Conservation (phyloP, 208 protist species). For the Plasmodiophora brassicae region DNA sequence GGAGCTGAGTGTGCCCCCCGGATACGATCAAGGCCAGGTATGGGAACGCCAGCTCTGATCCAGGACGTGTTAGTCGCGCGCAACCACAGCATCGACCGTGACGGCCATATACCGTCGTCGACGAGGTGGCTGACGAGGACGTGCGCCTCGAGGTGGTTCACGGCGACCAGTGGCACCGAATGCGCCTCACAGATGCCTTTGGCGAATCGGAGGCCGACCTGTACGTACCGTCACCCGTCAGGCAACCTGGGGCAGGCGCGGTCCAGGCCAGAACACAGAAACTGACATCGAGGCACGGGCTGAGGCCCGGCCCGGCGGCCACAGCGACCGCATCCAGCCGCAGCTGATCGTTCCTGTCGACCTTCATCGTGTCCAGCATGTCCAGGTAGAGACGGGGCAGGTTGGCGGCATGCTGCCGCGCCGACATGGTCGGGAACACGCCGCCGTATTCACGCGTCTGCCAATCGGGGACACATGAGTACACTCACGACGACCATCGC, state of each 20-base stretch:
- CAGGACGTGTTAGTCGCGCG: background rate
- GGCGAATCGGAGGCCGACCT: background rate
- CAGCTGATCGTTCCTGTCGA: background rate
- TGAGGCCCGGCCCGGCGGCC: background rate
- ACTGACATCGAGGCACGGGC: background rate
- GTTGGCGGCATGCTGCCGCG: background rate
- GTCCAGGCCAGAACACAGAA: background rate
- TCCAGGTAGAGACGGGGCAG: background rate
- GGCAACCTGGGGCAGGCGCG: background rate
- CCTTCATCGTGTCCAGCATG: background rate
- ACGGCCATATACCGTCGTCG: background rate
- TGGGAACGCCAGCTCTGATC: background rate
- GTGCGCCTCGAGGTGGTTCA: conserved; percentile 10
- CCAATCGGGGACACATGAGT: no score
- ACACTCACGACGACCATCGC: background rate
- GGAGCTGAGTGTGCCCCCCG: background rate
- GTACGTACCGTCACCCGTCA: background rate
- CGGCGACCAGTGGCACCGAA: background rate
- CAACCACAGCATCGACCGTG: background rate
- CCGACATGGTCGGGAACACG: conserved; percentile 4
- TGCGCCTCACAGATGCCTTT: background rate
- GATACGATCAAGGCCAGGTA: conserved; percentile 7
- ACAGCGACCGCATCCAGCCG: background rate
- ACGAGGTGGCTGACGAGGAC: background rate
- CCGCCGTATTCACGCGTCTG: background rate